Conservation (phyloP, 495 filamentous ascomycete species). For the Physcia stellaris region DNA sequence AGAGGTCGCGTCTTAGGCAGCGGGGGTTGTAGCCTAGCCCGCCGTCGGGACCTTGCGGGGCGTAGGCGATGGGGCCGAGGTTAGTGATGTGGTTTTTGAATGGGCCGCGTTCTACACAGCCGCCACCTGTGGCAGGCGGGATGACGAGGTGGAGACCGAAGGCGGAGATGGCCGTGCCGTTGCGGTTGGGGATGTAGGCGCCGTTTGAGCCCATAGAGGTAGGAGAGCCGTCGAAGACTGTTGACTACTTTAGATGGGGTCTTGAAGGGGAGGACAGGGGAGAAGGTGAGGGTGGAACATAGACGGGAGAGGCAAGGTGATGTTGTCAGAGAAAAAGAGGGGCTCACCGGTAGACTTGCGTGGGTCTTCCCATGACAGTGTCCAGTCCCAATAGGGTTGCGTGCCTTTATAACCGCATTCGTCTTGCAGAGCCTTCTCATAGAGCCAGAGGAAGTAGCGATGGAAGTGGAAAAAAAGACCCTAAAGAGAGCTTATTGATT, state of each 20-base stretch:
- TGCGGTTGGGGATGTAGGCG: slow-evolving; percentile 23
- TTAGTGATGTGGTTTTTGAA: slow-evolving; percentile 35
- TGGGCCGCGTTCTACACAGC: slow-evolving; percentile 48
- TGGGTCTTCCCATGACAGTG: slow-evolving; percentile 31
- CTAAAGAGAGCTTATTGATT: not conserved
- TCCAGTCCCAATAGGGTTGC: slow-evolving; percentile 58
- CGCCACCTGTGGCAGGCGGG: slow-evolving; percentile 44
- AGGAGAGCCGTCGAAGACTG: slow-evolving; percentile 49
- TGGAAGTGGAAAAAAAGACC: too few species aligned
- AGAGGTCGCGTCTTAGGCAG: slow-evolving; percentile 54
- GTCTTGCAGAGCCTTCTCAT: slow-evolving; percentile 51
- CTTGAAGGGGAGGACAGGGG: too few species aligned
- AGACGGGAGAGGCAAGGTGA: too few species aligned
- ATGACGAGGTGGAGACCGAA: too few species aligned
- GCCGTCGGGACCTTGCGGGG: slow-evolving; percentile 10
- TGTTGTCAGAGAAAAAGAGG: too few species aligned
- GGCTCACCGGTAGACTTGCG: too few species aligned
- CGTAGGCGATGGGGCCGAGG: slow-evolving; percentile 41
- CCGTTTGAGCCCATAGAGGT: slow-evolving; percentile 52
- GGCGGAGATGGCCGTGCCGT: slow-evolving; percentile 11
- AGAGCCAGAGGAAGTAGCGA: slow-evolving; percentile 48
- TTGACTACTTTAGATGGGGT: too few species aligned
- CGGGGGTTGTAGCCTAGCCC: slow-evolving; percentile 39
- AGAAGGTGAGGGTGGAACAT: too few species aligned
- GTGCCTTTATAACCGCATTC: slow-evolving; percentile 58